Evolutionary conservation across 345 rosid genomes (phyloP).

Genomic region (Eucalyptus urophylla): DNA sequence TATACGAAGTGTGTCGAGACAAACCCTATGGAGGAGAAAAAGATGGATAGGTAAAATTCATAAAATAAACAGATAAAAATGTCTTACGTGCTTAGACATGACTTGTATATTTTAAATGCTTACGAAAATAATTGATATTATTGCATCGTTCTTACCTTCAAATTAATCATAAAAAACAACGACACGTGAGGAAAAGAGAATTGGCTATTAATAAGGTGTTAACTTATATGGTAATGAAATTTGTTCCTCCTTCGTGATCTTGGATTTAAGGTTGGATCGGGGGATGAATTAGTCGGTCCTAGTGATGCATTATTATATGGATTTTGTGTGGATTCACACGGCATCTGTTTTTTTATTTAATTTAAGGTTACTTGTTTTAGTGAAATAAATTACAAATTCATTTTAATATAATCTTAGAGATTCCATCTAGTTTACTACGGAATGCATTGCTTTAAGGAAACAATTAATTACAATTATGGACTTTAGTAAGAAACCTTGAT

Average conservation of each 20-base stretch:
- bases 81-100: not conserved
- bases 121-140: not conserved
- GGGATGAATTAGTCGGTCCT: not conserved
- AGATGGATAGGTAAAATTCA: not conserved
- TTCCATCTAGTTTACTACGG: not conserved
- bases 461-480: not conserved
- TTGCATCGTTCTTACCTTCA: not conserved
- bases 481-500: not conserved
- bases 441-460: not conserved
- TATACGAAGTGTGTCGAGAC: not conserved
- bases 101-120: not conserved
- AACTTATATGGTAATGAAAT: not conserved
- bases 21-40: not conserved
- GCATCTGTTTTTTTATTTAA: not conserved
- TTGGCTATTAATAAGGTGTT: not conserved
- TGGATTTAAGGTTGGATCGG: not conserved
- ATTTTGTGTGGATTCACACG: not conserved
- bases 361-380: not conserved
- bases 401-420: not conserved
- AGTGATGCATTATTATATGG: not conserved
- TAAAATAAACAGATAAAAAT: not conserved
- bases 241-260: not conserved
- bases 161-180: not conserved
- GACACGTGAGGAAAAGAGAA: accelerated
- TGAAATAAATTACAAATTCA: not conserved